Percentiles rank a stretch among this genome's conserved stretches.
Evolutionary conservation across 2,329 filamentous ascomycete genomes (phyloP).

Genomic region (Bipolaris zeicola): DNA sequence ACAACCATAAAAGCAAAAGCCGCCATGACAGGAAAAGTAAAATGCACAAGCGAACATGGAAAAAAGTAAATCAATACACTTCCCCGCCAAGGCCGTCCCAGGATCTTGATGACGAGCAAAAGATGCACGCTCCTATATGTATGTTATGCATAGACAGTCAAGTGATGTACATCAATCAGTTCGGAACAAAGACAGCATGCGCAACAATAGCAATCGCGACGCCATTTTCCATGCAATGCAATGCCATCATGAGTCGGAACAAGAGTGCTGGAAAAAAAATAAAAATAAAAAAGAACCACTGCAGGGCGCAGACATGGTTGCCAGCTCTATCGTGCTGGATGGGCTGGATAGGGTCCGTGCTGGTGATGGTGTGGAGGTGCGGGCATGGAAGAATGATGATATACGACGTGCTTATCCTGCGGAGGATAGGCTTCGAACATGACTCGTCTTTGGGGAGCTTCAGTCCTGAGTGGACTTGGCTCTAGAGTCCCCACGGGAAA

Average conservation of each 20-base stretch:
- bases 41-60: too few relatives aligned
- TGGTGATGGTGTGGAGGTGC: constrained; percentile 30
- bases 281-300: neutral
- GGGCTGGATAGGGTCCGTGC: constrained; percentile 34
- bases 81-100: neutral
- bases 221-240: constrained; percentile 33
- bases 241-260: constrained; percentile 34
- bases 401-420: constrained; percentile 30
- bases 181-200: constrained; percentile 2
- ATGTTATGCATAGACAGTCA: neutral
- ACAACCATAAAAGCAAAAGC: too few relatives aligned
- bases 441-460: constrained; percentile 41
- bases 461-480: constrained; percentile 39
- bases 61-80: neutral
- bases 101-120: neutral
- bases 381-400: constrained; percentile 32
- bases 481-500: constrained; percentile 33
- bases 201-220: constrained; percentile 39
- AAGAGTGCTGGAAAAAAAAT: constrained; percentile 14
- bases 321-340: constrained; percentile 32
- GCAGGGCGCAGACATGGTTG: neutral
- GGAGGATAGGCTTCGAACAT: constrained; percentile 45
- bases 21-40: too few relatives aligned
- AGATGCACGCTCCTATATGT: neutral
- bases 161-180: constrained; percentile 3